These are phyloP conservation scores for Tolypocladium tundrense DNA, from an alignment of 2,329 filamentous ascomycete genomes.

Conservation along the genomic window DNA sequence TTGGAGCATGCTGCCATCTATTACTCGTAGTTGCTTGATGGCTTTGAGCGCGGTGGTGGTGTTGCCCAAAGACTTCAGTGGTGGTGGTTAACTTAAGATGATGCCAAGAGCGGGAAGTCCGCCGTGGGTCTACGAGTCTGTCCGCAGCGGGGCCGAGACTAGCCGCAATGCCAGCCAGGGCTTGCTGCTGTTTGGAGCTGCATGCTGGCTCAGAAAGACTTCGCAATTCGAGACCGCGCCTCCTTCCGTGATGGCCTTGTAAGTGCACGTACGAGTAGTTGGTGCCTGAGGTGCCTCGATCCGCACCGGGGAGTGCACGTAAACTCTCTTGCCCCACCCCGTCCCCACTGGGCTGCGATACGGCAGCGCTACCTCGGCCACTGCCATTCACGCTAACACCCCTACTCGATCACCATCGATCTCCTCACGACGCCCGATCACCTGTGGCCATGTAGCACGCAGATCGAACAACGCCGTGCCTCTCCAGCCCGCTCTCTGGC, in stretches of 20 bases:
- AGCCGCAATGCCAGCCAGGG: neutral
- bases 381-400: neutral
- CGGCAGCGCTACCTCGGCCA: neutral
- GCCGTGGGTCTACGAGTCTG: neutral
- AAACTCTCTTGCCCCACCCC: neutral
- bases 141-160: neutral
- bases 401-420: conserved; percentile 12
- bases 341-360: neutral
- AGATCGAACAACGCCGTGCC: conserved; percentile 6
- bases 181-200: too few species aligned
- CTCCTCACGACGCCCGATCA: conserved; percentile 10
- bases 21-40: too few species aligned
- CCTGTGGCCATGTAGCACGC: conserved; percentile 6
- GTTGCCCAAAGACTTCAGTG: neutral
- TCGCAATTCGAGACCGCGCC: too few species aligned
- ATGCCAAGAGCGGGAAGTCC: neutral
- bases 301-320: neutral
- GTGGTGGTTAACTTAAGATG: neutral
- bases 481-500: neutral
- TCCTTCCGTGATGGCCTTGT: too few species aligned
- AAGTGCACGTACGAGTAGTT: neutral
- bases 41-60: neutral
- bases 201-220: too few species aligned
- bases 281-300: neutral
- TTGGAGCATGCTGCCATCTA: neutral